Base-by-base conservation (phyloP, 192 early-diverging fungal genomes). In the Entomortierella beljakovae region DNA sequence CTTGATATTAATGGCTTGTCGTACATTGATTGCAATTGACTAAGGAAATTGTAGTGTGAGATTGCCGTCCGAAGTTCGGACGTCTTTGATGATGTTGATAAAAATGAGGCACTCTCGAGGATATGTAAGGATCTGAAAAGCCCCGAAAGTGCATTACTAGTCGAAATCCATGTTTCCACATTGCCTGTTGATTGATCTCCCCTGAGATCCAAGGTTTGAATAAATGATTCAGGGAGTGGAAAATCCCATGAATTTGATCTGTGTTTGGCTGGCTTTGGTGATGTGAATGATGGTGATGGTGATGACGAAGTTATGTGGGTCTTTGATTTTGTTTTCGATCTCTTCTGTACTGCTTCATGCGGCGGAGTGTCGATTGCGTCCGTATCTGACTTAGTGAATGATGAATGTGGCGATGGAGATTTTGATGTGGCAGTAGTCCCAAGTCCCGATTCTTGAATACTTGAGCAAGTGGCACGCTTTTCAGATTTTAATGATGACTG, bases 1-100 rank as follows among this genome's bases (percentile, higher is more conserved):
- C 75, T 55, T 16, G 75, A 32, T n/a, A 79, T 26, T 1, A 79
- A 18, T 22, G 64, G 46, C 1, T 49, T 65, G 40, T 79, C 68
- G 49, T 60, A 57, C 26, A 16, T 18, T 9, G 40, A 29, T 34
- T 79, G 75, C 13, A 68, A 38, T 1, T 31, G 67, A 26, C 67
- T 79, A 15, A 79, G 35, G 13, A 42, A 59, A 37, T 64, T 70
- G 51, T 79, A 79, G 16, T 60, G 26, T 0, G 18, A 6, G 0
- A 79, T 23, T 2, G 66, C 62, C 9, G 28, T 42, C 0, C 42
- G 54, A 1, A 79, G 29, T 18, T 20, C 18, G 2, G 43, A 34
- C 22, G 46, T 13, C 29, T 50, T 25, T 6, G 57, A 54, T 2
- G 59, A 20, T 49, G 22, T 4, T 23, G 64, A 22, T 5, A 42